A percentile compares a stretch with the other conserved stretches of the same genome.
These are phyloP conservation scores for Suhomyces choctaworum DNA, from an alignment of 1,139 yeast genomes.

Conservation along the genomic window DNA sequence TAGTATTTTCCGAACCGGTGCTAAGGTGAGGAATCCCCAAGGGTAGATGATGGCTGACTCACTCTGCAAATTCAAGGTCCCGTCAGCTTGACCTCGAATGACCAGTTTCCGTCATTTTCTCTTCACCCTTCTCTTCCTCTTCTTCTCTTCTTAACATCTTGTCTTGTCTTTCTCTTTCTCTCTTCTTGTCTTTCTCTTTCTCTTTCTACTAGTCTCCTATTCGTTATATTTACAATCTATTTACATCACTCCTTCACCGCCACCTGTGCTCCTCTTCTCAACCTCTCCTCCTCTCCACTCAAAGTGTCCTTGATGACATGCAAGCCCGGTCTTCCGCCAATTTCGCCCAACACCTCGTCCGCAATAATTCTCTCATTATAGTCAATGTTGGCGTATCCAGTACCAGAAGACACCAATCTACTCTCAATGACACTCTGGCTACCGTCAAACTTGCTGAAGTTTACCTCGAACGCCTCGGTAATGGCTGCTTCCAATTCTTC, in stretches of 20 bases:
- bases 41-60: no score
- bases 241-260: conserved; percentile 19
- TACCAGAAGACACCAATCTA: conserved; percentile 36
- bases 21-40: no score
- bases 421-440: conserved; percentile 37
- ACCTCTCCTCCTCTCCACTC: conserved; percentile 32
- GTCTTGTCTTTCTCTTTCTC: no score
- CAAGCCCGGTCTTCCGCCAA: conserved; percentile 36
- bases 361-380: conserved; percentile 36
- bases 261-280: conserved; percentile 40
- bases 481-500: conserved; percentile 60
- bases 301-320: conserved; percentile 27
- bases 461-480: conserved; percentile 54
- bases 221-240: conserved; percentile 6
- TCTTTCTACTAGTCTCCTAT: no score
- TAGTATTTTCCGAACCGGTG: no score
- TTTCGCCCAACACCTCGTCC: conserved; percentile 33
- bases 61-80: no score
- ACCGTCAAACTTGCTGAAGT: conserved; percentile 39
- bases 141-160: no score
- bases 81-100: no score
- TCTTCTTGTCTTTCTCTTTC: no score
- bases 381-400: conserved; percentile 29
- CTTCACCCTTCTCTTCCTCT: no score
- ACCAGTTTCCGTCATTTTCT: no score